Evolutionary conservation across 345 rosid genomes (phyloP), one percentile per base, ranked within the genome.

Genomic region (Luvunga scandens): DNA sequence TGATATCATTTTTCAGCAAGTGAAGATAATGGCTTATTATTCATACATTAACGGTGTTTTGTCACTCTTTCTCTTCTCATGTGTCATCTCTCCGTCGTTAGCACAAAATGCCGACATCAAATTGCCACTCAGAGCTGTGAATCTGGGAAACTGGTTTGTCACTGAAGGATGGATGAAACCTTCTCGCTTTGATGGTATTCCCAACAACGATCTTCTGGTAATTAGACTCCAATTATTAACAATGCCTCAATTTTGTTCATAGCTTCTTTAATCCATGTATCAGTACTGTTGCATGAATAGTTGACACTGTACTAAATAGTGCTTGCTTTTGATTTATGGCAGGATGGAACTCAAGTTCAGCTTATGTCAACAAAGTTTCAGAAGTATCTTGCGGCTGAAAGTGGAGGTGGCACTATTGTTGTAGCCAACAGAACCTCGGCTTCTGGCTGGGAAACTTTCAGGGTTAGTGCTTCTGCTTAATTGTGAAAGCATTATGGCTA

Each of bases 321-420:
- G 2, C 22, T 68, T 55, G 28, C 19, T 13, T 71, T 57, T 36
- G 76, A 72, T 45, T 24, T 19, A 65, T 50, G 27, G 71, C 48
- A 84, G 89, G 89, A 86, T 80, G 89, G 87, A 79, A 73, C 85
- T 4, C 74, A 74, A 66, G 83, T 84, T 50, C 85, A 80, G 34
- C 66, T 86, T 21, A 38, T 75, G 81, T 86, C 85, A 30, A 66
- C 80, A 30, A 80, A 78, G 81, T 66, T 80, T 6, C 83, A 67
- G 7, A 53, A 16, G 57, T 53, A 53, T 53, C 22, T 53, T 53
- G 57, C 57, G 0, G 57, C 57, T 53, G 86, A 82, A 78, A 70
- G 71, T 65, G 84, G 87, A 1, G 84, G 83, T 18, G 87, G 89
- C 68, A 75, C 68, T 5, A 39, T 62, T 4, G 59, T 82, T 25